These are phyloP conservation scores for Edaphochlamys debaryana DNA, from an alignment of 139 green algal genomes.

Conservation along the genomic window DNA sequence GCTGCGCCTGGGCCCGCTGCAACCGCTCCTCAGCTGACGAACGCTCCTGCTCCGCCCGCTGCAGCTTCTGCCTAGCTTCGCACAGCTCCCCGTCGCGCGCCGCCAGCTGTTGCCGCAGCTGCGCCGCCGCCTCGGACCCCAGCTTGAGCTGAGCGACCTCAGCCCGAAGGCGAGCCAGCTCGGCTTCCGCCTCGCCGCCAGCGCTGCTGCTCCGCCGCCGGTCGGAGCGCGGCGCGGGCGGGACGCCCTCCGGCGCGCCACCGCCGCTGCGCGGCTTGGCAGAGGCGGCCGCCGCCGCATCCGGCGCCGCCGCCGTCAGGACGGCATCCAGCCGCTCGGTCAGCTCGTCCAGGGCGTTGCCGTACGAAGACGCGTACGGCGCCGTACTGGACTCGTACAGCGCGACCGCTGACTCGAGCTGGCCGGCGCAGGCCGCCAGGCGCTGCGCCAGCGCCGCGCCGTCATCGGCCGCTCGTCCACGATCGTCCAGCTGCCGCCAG, in stretches of 20 bases:
- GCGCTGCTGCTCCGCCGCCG: background rate
- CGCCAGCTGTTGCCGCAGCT: conserved; percentile 31
- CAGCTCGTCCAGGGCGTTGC: background rate
- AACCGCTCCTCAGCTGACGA: conserved; percentile 11
- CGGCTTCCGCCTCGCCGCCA: background rate
- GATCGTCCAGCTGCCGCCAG: conserved; percentile 29
- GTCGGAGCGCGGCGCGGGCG: too few relatives aligned
- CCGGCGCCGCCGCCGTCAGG: background rate
- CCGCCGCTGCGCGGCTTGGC: background rate
- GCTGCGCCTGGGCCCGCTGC: conserved; percentile 24
- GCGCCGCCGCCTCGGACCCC: background rate
- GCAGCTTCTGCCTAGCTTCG: conserved; percentile 38
- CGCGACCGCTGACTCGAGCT: background rate
- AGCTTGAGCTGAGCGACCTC: conserved; percentile 31
- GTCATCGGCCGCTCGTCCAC: background rate
- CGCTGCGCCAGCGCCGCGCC: conserved; percentile 11
- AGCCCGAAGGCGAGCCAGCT: background rate
- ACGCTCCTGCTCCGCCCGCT: conserved; percentile 32
- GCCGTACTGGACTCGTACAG: background rate
- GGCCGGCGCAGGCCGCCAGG: background rate
- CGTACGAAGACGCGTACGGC: background rate
- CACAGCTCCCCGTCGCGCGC: conserved; percentile 35
- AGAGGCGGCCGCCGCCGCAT: background rate
- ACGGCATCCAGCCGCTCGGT: background rate
- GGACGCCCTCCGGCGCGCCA: too few relatives aligned